A percentile compares a stretch with the other conserved stretches of the same genome.
phyloP scores from a whole-genome alignment of 2,329 filamentous ascomycete species.

The Bertia moriformis region DNA sequence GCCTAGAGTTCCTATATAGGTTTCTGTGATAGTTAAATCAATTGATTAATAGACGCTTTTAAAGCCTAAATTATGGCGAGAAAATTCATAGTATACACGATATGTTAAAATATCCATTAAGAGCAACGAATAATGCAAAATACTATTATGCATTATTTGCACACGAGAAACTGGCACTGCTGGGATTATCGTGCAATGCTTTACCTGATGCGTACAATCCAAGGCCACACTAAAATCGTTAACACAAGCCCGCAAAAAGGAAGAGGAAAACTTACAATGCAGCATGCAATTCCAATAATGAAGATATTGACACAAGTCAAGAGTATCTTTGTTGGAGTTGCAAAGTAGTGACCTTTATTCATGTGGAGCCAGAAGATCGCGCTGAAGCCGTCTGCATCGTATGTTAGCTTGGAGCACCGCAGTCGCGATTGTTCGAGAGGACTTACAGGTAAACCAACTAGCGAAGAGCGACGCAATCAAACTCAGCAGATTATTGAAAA shows the following conservation, averaged over 20 bases:
- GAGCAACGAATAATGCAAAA: no score
- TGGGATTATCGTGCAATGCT: constrained; percentile 16
- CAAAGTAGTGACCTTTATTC: constrained; percentile 23
- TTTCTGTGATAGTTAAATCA: constrained; percentile 12
- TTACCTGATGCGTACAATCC: constrained; percentile 22
- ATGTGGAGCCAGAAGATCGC: constrained; percentile 30
- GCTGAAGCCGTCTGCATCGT: constrained; percentile 16
- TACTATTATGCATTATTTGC: constrained; percentile 12
- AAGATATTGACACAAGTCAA: constrained; percentile 26
- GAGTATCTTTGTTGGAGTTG: constrained; percentile 23
- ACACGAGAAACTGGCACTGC: constrained; percentile 20
- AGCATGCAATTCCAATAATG: constrained; percentile 18
- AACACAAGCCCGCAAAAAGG: constrained; percentile 2
- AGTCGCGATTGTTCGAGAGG: not conserved
- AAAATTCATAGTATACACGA: no score
- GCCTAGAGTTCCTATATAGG: constrained; percentile 14
- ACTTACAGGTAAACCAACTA: constrained; percentile 36
- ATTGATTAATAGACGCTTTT: no score
- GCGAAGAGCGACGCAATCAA: constrained; percentile 35
- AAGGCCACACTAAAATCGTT: constrained; percentile 16
- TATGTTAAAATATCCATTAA: no score
- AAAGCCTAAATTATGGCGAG: no score
- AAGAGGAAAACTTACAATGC: constrained; percentile 10
- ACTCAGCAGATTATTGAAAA: constrained; percentile 36
- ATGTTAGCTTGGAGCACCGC: not conserved